A percentile compares a stretch with the other conserved stretches of the same genome.
Evolutionary conservation across 2,329 filamentous ascomycete species (phyloP).

Genomic region (Pseudogymnoascus sp.): DNA sequence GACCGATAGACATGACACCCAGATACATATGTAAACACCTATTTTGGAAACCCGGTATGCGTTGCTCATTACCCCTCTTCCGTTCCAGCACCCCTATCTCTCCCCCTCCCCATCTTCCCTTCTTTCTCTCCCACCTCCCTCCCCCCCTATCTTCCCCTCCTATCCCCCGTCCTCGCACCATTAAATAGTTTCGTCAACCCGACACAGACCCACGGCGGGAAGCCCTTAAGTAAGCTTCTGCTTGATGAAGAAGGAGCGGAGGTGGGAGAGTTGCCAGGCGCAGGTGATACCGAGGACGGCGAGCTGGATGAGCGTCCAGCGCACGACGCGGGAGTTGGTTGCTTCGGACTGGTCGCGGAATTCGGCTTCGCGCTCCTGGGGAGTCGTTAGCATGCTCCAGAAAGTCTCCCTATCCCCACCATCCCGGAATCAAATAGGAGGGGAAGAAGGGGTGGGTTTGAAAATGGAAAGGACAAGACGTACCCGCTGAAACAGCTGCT

Average conservation of each 20-base stretch:
- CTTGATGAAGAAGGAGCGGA: slow-evolving; percentile 98
- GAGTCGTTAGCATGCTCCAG: slow-evolving; percentile 11
- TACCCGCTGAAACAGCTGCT: slow-evolving; percentile 95
- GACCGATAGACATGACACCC: neutral
- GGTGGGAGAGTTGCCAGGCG: slow-evolving; percentile 93
- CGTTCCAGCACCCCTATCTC: too few relatives aligned
- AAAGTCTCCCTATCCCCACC: neutral
- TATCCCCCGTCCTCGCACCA: too few relatives aligned
- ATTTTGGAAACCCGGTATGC: slow-evolving; percentile 3
- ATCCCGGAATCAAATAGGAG: neutral
- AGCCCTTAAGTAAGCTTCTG: slow-evolving; percentile 95
- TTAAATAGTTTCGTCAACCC: too few relatives aligned
- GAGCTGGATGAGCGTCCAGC: slow-evolving; percentile 90
- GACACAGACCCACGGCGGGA: too few relatives aligned
- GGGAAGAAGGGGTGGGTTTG: neutral
- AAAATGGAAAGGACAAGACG: slow-evolving; percentile 20
- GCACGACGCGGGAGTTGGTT: slow-evolving; percentile 84
- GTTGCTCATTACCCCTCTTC: neutral
- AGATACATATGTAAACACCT: neutral
- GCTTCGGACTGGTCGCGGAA: slow-evolving; percentile 96
- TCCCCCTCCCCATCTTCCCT: neutral
- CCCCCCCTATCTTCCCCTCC: neutral
- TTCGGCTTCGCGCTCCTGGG: slow-evolving; percentile 88
- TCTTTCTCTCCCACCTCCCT: too few relatives aligned
- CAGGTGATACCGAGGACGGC: slow-evolving; percentile 79